Conservation (phyloP, 495 filamentous ascomycete genomes). For the Monascus purpureus region DNA sequence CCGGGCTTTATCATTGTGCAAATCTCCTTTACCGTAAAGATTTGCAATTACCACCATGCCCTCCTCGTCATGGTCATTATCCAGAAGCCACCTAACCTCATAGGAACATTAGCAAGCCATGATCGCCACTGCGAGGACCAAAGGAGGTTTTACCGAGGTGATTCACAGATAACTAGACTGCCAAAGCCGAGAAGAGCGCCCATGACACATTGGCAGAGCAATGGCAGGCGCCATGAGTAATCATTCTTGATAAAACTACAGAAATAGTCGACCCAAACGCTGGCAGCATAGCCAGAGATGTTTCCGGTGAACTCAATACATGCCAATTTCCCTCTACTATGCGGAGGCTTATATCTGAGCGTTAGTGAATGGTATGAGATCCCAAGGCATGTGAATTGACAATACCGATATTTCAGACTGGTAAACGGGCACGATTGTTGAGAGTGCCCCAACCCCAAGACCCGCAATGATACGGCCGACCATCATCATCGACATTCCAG, state of each 20-base stretch:
- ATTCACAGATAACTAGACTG: slow-evolving; percentile 88
- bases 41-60: slow-evolving; percentile 97
- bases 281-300: slow-evolving; percentile 86
- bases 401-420: slow-evolving; percentile 75
- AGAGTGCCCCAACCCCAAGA: slow-evolving; percentile 84
- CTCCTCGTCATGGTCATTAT: slow-evolving; percentile 97
- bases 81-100: slow-evolving; percentile 68
- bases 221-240: slow-evolving; percentile 79
- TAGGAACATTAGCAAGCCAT: slow-evolving; percentile 1
- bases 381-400: slow-evolving; percentile 1
- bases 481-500: slow-evolving; percentile 83
- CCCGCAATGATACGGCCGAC: slow-evolving; percentile 81
- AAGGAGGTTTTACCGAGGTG: slow-evolving; percentile 58
- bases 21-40: slow-evolving; percentile 88
- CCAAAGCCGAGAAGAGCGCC: slow-evolving; percentile 70
- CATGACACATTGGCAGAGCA: slow-evolving; percentile 92
- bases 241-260: slow-evolving; percentile 80
- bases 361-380: slow-evolving; percentile 6
- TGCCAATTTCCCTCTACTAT: slow-evolving; percentile 87
- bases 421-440: slow-evolving; percentile 95
- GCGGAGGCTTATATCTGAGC: slow-evolving; percentile 47
- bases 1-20: slow-evolving; percentile 77
- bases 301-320: slow-evolving; percentile 98
- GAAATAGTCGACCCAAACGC: slow-evolving; percentile 97
- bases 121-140: neutral